Evolutionary conservation across 768 basidiomycete species (phyloP), one percentile per base, ranked within the genome.

Genomic region (Trametes villosa): DNA sequence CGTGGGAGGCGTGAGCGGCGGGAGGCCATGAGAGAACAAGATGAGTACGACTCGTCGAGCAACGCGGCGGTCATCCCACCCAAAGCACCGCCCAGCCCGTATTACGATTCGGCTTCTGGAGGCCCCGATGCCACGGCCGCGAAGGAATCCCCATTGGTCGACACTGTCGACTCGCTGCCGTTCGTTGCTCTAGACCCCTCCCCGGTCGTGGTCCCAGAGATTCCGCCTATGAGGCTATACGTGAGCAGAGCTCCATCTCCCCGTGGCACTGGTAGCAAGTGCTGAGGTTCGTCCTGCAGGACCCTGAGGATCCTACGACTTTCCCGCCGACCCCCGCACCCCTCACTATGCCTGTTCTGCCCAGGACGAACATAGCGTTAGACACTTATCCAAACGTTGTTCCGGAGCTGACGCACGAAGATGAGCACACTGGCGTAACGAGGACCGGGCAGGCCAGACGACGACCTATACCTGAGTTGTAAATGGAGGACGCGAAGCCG

Each of bases 221-320:
- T 20, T 9, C 9, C 40, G 11, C 40, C 40, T 13, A 53, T 53
- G 52, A 26, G 52, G 13, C 26, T 42, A 12, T 53, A 48, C 40
- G 47, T 57, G 22, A 50, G 47, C 38, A 24, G 7, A 41, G 11
- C 42, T 22, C 9, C 22, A 44, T 2, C 42, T 4, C 22, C 22
- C 5, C 42, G 6, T n/a, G 17, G 6, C 42, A 44, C 38, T 15
- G 13, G 38, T 34, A 34, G 34, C 34, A 34, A 8, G 34, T 15
- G 15, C 40, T 41, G 5, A 41, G 8, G 6, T 41, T 17, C 29
- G 6, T 20, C 31, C 17, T 7, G 13, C 41, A 59, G 57, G 50
- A 59, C 22, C 57, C 57, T 31, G 36, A 49, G 13, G 57, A 59
- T 36, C 57, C 57, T 12, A 34, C 41, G 18, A 59, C 57, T 15